phyloP scores from a whole-genome alignment of 2,329 filamentous ascomycete species.

The Colletotrichum liaoningense region DNA sequence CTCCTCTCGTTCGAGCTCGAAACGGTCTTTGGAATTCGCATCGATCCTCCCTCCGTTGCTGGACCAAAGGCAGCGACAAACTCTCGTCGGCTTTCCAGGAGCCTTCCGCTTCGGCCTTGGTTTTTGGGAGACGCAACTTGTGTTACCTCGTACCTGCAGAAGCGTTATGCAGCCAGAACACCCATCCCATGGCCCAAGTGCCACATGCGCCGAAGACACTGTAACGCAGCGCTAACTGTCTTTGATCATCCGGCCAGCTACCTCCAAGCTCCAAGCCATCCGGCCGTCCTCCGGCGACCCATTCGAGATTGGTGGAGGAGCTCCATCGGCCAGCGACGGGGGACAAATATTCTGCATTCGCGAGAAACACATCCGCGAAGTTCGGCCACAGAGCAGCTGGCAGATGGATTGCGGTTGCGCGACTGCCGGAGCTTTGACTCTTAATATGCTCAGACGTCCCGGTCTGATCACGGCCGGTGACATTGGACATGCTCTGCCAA shows the following conservation, averaged over 20 bases:
- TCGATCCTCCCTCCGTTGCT: conserved; percentile 24
- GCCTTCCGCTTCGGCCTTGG: conserved; percentile 8
- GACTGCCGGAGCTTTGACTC: conserved; percentile 10
- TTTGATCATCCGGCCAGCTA: conserved; percentile 18
- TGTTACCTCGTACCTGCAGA: conserved; percentile 41
- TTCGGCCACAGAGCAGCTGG: not conserved
- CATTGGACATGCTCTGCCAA: not conserved
- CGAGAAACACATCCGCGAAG: not conserved
- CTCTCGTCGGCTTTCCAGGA: not conserved
- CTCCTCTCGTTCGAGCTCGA: not conserved
- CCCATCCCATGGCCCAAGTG: conserved; percentile 20
- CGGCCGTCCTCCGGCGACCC: conserved; percentile 10
- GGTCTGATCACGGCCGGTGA: not conserved
- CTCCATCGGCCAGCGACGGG: conserved; percentile 10
- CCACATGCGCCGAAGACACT: conserved; percentile 31
- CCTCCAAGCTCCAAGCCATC: conserved; percentile 24
- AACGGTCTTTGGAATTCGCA: conserved; percentile 15
- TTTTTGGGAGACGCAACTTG: conserved; percentile 2
- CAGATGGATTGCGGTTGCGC: not conserved
- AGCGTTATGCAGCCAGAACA: conserved; percentile 35
- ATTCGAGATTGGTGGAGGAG: conserved; percentile 17
- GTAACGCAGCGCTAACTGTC: conserved; percentile 24
- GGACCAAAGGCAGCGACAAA: not conserved
- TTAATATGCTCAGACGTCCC: not conserved
- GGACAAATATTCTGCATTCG: not conserved